phyloP scores from a whole-genome alignment of 192 early-diverging fungal species.

The Radiomyces spectabilis region DNA sequence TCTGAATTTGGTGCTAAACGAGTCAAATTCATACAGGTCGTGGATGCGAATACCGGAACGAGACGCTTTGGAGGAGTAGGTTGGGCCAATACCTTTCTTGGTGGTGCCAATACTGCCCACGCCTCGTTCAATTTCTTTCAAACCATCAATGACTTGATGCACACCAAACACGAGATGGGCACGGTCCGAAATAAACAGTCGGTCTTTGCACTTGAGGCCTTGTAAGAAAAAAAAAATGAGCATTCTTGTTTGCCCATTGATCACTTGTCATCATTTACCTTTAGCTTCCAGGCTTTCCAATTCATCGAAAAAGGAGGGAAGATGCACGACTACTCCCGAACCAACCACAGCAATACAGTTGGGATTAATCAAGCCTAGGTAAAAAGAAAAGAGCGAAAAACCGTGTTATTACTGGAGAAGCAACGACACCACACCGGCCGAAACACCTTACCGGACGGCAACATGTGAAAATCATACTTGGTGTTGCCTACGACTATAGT shows the following conservation, averaged over 20 bases:
- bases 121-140: constrained; percentile 91
- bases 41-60: constrained; percentile 91
- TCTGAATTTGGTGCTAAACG: constrained; percentile 78
- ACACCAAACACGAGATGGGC: constrained; percentile 96
- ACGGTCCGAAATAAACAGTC: constrained; percentile 88
- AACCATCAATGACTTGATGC: constrained; percentile 89
- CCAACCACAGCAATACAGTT: constrained; percentile 83
- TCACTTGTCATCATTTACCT: too few relatives aligned
- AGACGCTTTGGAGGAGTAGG: constrained; percentile 94
- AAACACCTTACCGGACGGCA: constrained; percentile 72
- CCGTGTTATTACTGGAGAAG: constrained; percentile 8
- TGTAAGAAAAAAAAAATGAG: too few relatives aligned
- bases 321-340: constrained; percentile 91
- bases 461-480: constrained; percentile 95
- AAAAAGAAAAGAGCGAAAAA: background rate
- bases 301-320: constrained; percentile 91
- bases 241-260: too few relatives aligned
- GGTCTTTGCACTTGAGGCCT: constrained; percentile 65
- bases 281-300: constrained; percentile 72
- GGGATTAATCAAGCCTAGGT: constrained; percentile 60
- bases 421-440: too few relatives aligned
- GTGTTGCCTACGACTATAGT: constrained; percentile 90
- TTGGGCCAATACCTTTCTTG: constrained; percentile 93
- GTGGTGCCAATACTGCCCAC: constrained; percentile 90
- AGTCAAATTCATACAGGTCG: constrained; percentile 76